Percentiles rank a stretch among this genome's conserved stretches.
Evolutionary conservation across 2,329 filamentous ascomycete genomes (phyloP).

Genomic region (Neurospora crassa): DNA sequence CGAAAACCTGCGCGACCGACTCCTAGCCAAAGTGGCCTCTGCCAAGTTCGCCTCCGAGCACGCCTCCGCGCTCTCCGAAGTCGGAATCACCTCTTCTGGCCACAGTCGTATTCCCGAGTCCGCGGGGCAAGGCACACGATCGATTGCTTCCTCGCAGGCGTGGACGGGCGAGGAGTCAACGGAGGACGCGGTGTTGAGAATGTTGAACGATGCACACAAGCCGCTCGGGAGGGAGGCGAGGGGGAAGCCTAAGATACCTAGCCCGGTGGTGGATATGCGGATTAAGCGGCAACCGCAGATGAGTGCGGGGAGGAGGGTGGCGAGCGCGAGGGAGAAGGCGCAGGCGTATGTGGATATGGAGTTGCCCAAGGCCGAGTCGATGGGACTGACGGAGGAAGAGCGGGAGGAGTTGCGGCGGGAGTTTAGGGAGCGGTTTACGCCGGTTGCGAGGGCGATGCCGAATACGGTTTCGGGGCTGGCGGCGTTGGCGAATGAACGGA

Average conservation of each 20-base stretch:
- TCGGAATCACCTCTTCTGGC: constrained; percentile 20
- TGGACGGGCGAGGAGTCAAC: constrained; percentile 74
- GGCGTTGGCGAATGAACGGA: constrained; percentile 75
- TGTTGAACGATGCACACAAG: constrained; percentile 73
- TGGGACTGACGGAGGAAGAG: constrained; percentile 58
- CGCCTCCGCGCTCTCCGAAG: constrained; percentile 37
- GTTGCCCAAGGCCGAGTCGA: constrained; percentile 34
- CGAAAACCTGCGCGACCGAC: constrained; percentile 48
- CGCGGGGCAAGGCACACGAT: constrained; percentile 59
- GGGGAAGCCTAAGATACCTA: constrained; percentile 33
- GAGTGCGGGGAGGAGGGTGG: constrained; percentile 37
- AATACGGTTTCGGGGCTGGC: constrained; percentile 69
- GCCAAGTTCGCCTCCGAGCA: constrained; percentile 45
- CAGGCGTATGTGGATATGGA: constrained; percentile 40
- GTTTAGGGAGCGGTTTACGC: constrained; percentile 71
- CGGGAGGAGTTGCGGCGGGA: constrained; percentile 61
- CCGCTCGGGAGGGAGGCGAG: constrained; percentile 44
- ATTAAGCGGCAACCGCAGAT: constrained; percentile 29
- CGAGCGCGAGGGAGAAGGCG: constrained; percentile 48
- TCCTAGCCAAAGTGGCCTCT: constrained; percentile 47
- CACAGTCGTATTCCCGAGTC: constrained; percentile 32
- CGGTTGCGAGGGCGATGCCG: constrained; percentile 63
- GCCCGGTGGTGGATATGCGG: constrained; percentile 40
- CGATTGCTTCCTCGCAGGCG: constrained; percentile 55
- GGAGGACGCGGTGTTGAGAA: constrained; percentile 70